phyloP scores from a whole-genome alignment of 495 filamentous ascomycete genomes.

The Penicillium simplicissimum region DNA sequence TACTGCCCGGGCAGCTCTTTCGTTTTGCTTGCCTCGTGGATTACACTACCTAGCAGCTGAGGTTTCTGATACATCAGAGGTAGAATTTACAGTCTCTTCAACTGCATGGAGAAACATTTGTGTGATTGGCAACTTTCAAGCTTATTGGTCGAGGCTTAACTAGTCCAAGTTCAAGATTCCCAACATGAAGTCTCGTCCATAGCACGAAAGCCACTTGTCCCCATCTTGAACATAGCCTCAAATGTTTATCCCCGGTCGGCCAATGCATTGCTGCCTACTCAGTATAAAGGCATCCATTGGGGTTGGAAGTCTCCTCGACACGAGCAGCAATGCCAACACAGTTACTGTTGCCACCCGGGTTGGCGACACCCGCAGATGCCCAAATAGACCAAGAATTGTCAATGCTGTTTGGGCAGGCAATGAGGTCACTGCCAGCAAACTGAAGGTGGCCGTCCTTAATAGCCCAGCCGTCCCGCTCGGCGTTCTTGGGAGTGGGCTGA shows the following conservation, averaged over 20 bases:
- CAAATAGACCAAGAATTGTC: constrained; percentile 51
- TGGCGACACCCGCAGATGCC: constrained; percentile 39
- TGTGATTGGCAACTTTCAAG: too few relatives aligned
- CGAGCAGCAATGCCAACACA: constrained; percentile 47
- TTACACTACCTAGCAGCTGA: too few relatives aligned
- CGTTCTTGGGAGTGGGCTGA: constrained; percentile 36
- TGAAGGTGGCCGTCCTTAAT: constrained; percentile 44
- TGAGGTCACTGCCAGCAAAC: constrained; percentile 43
- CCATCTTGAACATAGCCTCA: neutral
- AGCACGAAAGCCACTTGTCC: too few relatives aligned
- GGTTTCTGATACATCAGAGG: too few relatives aligned
- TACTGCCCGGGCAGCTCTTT: too few relatives aligned
- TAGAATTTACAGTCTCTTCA: too few relatives aligned
- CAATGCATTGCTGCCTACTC: constrained; percentile 17
- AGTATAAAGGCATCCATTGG: constrained; percentile 62
- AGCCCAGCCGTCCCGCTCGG: constrained; percentile 47
- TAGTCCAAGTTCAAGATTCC: too few relatives aligned
- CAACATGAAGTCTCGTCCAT: too few relatives aligned
- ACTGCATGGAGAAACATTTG: too few relatives aligned
- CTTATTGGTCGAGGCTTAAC: too few relatives aligned
- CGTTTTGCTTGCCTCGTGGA: too few relatives aligned
- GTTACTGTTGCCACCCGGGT: constrained; percentile 46
- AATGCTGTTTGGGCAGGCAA: constrained; percentile 53
- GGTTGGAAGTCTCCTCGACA: constrained; percentile 29
- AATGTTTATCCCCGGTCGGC: neutral